Evolutionary conservation across 1,284 basidiomycete genomes (phyloP), one percentile per base, ranked within the genome.

Genomic region (Amylostereum chailletii): DNA sequence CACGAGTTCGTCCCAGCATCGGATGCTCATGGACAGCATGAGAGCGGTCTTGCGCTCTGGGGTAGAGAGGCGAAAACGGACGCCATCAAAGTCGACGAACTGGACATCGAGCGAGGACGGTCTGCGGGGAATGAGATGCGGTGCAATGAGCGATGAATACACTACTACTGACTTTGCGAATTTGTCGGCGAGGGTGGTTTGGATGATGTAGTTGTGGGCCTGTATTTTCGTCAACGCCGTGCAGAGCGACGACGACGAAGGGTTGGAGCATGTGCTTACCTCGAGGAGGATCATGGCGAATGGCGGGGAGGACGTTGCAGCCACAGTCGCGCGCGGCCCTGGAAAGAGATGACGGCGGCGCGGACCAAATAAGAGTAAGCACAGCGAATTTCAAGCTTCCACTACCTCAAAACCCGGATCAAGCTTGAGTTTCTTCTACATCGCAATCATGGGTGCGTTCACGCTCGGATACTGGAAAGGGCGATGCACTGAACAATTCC

Each of bases 81-180:
- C 94, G 46, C 92, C 90, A 69, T 99, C 96, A 62, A 94, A 99
- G 71, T 99, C 95, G 49, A 97, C 94, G 59, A 99, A 98, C 53
- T 90, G 83, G 53, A 98, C 88, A 70, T 99, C 96, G 53, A 96
- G 77, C 26, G 90, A 83, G 3, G 86, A 81, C 10, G 94, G 91
- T 63, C 93, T 96, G 66, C 39, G 48, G 37, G 42, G 43, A 47
- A 53, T 45, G 40, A 43, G 53, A 51, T 59, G 52, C 54, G 52
- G 43, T 44, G 39, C 50, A 8, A 29, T 48, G 32, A 11, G 47
- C 49, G 52, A 44, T 52, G 31, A 51, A 26, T 33, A 52, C n/a
- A 37, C 40, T n/a, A 27, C 45, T 31, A 69, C 77, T 64, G 65
- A 95, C 94, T 90, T 94, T 58, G 72, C 70, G 56, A 90, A 81